Percentiles rank a stretch among this genome's conserved stretches.
These are phyloP conservation scores for Talaromyces verruculosus DNA, from an alignment of 2,329 filamentous ascomycete genomes.

Conservation along the genomic window DNA sequence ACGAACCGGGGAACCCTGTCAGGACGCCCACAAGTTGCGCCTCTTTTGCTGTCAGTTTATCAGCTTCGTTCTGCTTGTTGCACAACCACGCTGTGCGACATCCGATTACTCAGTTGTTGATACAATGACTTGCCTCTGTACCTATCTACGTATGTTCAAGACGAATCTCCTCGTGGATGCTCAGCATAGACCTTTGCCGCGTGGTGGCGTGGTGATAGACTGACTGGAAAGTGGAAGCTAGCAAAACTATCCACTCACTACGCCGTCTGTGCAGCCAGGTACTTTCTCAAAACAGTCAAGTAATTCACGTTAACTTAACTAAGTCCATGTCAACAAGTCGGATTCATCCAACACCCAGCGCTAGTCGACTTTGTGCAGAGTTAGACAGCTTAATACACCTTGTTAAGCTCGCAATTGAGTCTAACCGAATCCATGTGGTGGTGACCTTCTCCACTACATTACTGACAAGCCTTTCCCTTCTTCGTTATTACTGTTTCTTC, in stretches of 20 bases:
- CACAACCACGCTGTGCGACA: background rate
- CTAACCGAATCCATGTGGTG: background rate
- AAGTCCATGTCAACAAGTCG: background rate
- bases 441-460: background rate
- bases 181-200: slow-evolving; percentile 15
- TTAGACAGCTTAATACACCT: background rate
- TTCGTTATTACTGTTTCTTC: background rate
- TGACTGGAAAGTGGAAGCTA: background rate
- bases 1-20: background rate
- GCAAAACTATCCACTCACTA: background rate
- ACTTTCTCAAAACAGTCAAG: slow-evolving; percentile 8
- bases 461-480: background rate
- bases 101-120: background rate
- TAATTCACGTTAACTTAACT: background rate
- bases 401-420: background rate
- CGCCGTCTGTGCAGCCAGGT: slow-evolving; percentile 5
- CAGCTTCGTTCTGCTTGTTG: background rate
- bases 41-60: background rate
- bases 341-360: background rate
- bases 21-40: background rate
- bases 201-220: slow-evolving; percentile 3
- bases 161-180: slow-evolving; percentile 6
- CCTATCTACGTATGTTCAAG: background rate
- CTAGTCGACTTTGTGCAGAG: background rate
- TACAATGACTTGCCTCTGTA: background rate